Percentiles rank a stretch among this genome's conserved stretches.
Evolutionary conservation across 148 eudicot genomes (phyloP).

Genomic region (Heliosperma pusillum): DNA sequence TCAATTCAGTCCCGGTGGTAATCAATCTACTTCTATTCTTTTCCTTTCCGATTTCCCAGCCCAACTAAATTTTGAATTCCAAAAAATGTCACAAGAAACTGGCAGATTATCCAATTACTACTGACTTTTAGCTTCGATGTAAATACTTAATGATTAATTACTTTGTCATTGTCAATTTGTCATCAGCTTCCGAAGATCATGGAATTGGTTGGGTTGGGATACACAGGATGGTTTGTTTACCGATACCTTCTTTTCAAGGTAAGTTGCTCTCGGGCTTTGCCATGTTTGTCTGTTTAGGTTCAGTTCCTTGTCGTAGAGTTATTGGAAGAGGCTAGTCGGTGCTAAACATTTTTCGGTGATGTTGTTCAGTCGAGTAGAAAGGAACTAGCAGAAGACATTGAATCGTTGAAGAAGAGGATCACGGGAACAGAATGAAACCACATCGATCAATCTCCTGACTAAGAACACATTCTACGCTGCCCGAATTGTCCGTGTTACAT

Average conservation of each 20-base stretch:
- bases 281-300: background rate
- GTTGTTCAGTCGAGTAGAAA: constrained; percentile 65
- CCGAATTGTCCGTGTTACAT: constrained; percentile 29
- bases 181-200: constrained; percentile 90
- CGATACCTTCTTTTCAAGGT: constrained; percentile 99
- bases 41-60: background rate
- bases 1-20: constrained; percentile 96
- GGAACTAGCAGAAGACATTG: constrained; percentile 76
- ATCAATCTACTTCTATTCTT: constrained; percentile 25
- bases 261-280: constrained; percentile 1
- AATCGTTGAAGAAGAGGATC: constrained; percentile 70
- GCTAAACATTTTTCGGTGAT: background rate
- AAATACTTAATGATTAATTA: background rate
- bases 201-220: constrained; percentile 99
- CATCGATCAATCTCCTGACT: constrained; percentile 4
- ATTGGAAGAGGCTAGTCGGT: background rate
- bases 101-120: background rate
- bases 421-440: constrained; percentile 58
- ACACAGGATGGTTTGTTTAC: constrained; percentile 99
- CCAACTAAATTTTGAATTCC: no score
- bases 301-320: background rate
- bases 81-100: no score
- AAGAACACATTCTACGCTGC: constrained; percentile 14
- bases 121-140: background rate
- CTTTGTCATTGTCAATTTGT: constrained; percentile 20